These are phyloP conservation scores for Ramaria rubella DNA, from an alignment of 768 basidiomycete species.

Conservation along the genomic window DNA sequence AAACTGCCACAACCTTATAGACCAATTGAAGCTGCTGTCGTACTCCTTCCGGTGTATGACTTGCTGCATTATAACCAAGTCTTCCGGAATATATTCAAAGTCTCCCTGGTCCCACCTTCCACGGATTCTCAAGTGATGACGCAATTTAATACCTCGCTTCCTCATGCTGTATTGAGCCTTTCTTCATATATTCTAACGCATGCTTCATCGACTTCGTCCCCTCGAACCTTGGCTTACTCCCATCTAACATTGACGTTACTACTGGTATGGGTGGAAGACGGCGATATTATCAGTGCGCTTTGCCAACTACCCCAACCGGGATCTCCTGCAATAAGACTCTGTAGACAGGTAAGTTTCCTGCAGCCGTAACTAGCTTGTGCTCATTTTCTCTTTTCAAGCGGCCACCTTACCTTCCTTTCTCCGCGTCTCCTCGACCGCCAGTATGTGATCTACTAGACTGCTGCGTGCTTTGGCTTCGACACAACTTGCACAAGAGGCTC, in stretches of 20 bases:
- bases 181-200: slow-evolving; percentile 64
- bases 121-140: slow-evolving; percentile 2
- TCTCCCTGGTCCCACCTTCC: slow-evolving; percentile 24
- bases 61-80: slow-evolving; percentile 44
- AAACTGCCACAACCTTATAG: slow-evolving; percentile 25
- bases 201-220: slow-evolving; percentile 52
- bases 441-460: slow-evolving; percentile 61
- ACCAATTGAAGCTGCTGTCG: slow-evolving; percentile 54
- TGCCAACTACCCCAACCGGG: slow-evolving; percentile 32
- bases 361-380: not conserved
- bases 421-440: slow-evolving; percentile 35
- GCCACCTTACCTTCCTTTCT: slow-evolving; percentile 42
- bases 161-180: slow-evolving; percentile 46
- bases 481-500: slow-evolving; percentile 59
- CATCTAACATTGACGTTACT: slow-evolving; percentile 49
- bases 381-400: slow-evolving; percentile 30
- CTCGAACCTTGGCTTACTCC: slow-evolving; percentile 57
- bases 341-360: slow-evolving; percentile 47
- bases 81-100: slow-evolving; percentile 44
- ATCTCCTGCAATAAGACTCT: slow-evolving; percentile 39
- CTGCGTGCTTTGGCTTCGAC: slow-evolving; percentile 61
- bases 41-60: slow-evolving; percentile 57
- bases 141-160: slow-evolving; percentile 26
- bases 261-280: slow-evolving; percentile 44
- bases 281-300: slow-evolving; percentile 40